Base-by-base conservation (phyloP, 805 yeast genomes). In the Myxozyma sirexii region DNA sequence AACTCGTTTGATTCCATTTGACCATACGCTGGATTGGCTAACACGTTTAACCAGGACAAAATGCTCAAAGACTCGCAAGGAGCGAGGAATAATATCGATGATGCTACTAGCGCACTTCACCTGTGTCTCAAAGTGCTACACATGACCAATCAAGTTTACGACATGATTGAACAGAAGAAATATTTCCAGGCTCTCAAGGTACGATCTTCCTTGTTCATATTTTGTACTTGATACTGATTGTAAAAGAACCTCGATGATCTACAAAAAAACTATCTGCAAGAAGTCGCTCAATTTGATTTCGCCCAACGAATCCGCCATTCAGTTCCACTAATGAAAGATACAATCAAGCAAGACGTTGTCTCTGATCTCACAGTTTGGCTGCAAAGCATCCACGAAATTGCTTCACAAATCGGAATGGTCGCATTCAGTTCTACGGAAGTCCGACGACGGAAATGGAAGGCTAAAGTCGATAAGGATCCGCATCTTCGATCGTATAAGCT, bases 131-230 rank as follows among this genome's bases (percentile, higher is more conserved):
- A 87, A 64, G 92, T 92, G 8, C 78, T 93, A 56, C 96, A 92
- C 69, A 81, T 88, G 66, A 88, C 96, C 15, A 92, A 91, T 74
- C 88, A 85, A 68, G 88, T 91, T 50, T 90, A 90, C 70, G 92
- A 88, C 41, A 77, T 92, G 69, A 87, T 90, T 62, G 82, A 84
- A 54, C 84, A 83, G 60, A 84, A 84, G 67, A 85, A 86, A 67
- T 89, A 88, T 67, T 92, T 90, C 71, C 88, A 88, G 60, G 97
- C 97, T 0, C 81, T 94, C 67, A 90, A 90, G 72, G 65, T 57
- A 10, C 3, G 53, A 12, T 3, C 17, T 21, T 1, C 1, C 13
- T 29, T 24, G n/a, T n/a, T n/a, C n/a, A n/a, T n/a, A n/a, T n/a
- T n/a, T n/a, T n/a, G n/a, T n/a, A n/a, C n/a, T n/a, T n/a, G n/a